Percentiles rank a stretch among this genome's conserved stretches.
These are phyloP conservation scores for Aureobasidium musti DNA, from an alignment of 2,329 filamentous ascomycete species.

Conservation along the genomic window DNA sequence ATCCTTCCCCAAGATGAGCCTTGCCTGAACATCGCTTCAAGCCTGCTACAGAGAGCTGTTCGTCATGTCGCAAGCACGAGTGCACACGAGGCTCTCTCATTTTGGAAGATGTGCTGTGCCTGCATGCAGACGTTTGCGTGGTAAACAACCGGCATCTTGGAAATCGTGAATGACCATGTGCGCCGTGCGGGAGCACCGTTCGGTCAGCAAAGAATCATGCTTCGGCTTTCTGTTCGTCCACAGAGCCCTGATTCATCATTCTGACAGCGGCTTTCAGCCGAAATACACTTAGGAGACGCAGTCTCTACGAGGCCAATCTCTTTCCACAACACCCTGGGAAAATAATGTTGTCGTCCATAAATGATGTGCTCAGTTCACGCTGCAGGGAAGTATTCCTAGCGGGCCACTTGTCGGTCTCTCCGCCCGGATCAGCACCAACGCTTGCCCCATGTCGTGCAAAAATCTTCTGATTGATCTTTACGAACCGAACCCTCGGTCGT, in stretches of 20 bases:
- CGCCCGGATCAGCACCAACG: slow-evolving; percentile 29
- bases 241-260: neutral
- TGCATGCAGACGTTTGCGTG: slow-evolving; percentile 18
- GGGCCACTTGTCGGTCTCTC: slow-evolving; percentile 23
- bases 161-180: slow-evolving; percentile 11
- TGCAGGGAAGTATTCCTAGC: slow-evolving; percentile 21
- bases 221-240: neutral
- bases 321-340: neutral
- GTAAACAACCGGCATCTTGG: slow-evolving; percentile 4
- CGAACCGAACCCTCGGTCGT: slow-evolving; percentile 24
- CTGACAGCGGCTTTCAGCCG: neutral
- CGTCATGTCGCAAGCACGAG: slow-evolving; percentile 13
- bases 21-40: slow-evolving; percentile 25
- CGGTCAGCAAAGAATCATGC: slow-evolving; percentile 18
- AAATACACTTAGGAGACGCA: neutral
- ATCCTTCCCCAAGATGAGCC: slow-evolving; percentile 7
- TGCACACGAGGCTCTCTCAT: slow-evolving; percentile 6
- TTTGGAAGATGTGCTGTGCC: neutral
- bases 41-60: neutral
- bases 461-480: slow-evolving; percentile 12
- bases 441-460: slow-evolving; percentile 24
- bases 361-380: slow-evolving; percentile 1
- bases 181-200: slow-evolving; percentile 11
- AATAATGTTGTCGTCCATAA: neutral
- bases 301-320: slow-evolving; percentile 1